Base-by-base conservation (phyloP, 148 eudicot genomes). In the Vaccinium darrowii region DNA sequence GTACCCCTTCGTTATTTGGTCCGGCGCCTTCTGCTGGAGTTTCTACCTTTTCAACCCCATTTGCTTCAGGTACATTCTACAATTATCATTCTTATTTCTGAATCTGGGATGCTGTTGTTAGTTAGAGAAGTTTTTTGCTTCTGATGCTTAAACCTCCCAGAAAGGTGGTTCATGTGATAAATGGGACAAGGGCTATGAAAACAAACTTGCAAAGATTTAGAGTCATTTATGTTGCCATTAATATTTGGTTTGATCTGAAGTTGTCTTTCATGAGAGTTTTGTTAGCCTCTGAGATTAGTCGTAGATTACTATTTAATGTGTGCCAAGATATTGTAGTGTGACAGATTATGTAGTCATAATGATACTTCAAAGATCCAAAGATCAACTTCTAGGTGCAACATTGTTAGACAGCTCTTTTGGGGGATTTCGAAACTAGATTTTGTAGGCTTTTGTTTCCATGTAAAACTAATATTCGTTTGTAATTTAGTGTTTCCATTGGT, bases 41-140 rank as follows among this genome's bases (percentile, higher is more conserved):
- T 73, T 82, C 91, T 63, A 82, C 88, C 12, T 94, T 92, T 83
- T 80, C 94, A 36, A 94, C 98, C 5, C 96, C 98, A 27, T 91
- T 94, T 88, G 92, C 91, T 71, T 52, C 95, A 91, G 96, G 96
- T 93, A 85, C 71, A 27, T 60, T 65, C 62, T 69, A 14, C 23
- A 43, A 21, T 25, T 49, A 36, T 57, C 14, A 2, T 52, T 65
- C 15, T 62, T 13, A 30, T 47, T 75, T 50, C 9, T 25, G 19
- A 23, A 25, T 69, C 39, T 65, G 53, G 63, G 33, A 58, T 21
- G 58, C 72, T 8, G 65, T 57, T 79, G 30, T 16, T 7, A 65
- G 3, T 16, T 12, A 74, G 30, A 56, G 81, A 76, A 49, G 56
- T 27, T 18, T 62, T 81, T 63, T 49, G 21, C 13, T 7, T 47